Percentiles rank a stretch among this genome's conserved stretches.
Conservation (phyloP, 257 asterid species). For the Dorcoceras hygrometricum region DNA sequence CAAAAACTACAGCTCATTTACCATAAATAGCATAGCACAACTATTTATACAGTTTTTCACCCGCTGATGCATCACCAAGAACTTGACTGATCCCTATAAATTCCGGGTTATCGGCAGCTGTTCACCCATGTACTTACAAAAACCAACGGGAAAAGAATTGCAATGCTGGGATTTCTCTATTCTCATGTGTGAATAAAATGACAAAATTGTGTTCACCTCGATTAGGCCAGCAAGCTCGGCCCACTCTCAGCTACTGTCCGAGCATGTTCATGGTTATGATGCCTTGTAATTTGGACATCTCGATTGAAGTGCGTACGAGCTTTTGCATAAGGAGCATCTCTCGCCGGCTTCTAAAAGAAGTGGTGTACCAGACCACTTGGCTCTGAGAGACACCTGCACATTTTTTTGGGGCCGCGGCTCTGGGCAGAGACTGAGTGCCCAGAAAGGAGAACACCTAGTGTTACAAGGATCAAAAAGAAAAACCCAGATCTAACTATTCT, state of each 20-base stretch:
- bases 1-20: neutral
- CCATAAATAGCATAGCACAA: neutral
- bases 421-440: conserved; percentile 46
- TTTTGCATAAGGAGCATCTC: conserved; percentile 96
- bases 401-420: conserved; percentile 77
- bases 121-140: neutral
- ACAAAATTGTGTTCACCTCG: neutral
- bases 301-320: conserved; percentile 70
- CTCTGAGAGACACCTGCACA: conserved; percentile 93
- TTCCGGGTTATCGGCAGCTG: neutral
- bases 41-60: neutral
- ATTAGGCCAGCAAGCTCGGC: conserved; percentile 45
- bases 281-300: conserved; percentile 75
- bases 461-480: conserved; percentile 38
- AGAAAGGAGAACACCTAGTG: conserved; percentile 34
- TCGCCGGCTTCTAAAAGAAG: conserved; percentile 92
- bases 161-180: neutral
- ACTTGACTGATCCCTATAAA: neutral
- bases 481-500: conserved; percentile 61
- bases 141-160: neutral
- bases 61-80: neutral
- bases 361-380: conserved; percentile 98
- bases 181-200: neutral
- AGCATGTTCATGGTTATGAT: conserved; percentile 58
- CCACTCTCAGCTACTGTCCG: conserved; percentile 86